Conservation (phyloP, 2,329 filamentous ascomycete genomes). For the Xylaria digitata region DNA sequence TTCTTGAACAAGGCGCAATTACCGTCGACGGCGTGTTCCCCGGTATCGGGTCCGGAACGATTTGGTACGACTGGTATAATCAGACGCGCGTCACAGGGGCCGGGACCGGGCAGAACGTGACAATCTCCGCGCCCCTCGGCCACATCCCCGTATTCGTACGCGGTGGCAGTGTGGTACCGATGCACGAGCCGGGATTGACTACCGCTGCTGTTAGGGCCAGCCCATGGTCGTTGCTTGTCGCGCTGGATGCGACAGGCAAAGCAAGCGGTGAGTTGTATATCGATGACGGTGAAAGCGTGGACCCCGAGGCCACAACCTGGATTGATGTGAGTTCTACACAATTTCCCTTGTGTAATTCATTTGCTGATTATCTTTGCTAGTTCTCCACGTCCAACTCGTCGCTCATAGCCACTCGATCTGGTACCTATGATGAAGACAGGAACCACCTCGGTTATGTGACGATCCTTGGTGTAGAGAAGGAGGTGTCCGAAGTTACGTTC, state of each 20-base stretch:
- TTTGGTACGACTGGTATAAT: conserved; percentile 88
- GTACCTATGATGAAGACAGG: conserved; percentile 62
- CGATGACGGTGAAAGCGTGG: conserved; percentile 78
- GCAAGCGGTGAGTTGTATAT: conserved; percentile 75
- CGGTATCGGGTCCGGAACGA: conserved; percentile 66
- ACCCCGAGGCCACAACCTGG: conserved; percentile 64
- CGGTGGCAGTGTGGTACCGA: conserved; percentile 74
- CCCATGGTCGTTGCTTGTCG: conserved; percentile 74
- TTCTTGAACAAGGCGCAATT: conserved; percentile 70
- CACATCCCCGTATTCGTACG: conserved; percentile 79
- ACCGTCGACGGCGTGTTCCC: conserved; percentile 77
- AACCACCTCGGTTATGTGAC: conserved; percentile 72
- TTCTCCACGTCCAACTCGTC: conserved; percentile 58
- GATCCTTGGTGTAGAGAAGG: conserved; percentile 64
- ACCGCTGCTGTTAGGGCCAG: conserved; percentile 71
- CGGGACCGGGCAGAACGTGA: conserved; percentile 53
- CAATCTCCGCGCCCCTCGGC: conserved; percentile 62
- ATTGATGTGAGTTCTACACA: conserved; percentile 56
- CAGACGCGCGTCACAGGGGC: conserved; percentile 61
- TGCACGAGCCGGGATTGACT: conserved; percentile 75
- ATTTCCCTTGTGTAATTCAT: background rate
- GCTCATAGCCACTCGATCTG: conserved; percentile 61
- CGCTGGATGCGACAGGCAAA: conserved; percentile 64
- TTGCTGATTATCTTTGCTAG: conserved; percentile 36
- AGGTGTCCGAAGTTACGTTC: conserved; percentile 60